Evolutionary conservation across 2,329 filamentous ascomycete genomes (phyloP).

Genomic region (Fusarium pininemorale): DNA sequence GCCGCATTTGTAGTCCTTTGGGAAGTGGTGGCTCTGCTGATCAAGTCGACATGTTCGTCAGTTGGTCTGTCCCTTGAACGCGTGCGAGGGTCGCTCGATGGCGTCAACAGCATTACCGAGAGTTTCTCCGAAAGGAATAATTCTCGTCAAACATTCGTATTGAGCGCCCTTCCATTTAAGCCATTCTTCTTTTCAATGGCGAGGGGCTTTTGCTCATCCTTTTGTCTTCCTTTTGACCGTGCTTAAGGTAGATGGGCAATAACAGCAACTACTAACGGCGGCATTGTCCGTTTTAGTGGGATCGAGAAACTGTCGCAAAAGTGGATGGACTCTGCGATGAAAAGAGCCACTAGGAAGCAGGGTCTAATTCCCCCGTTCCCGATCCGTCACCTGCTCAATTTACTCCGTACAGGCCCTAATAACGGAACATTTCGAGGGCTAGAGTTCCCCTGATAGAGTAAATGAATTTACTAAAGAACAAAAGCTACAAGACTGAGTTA

Average conservation of each 20-base stretch:
- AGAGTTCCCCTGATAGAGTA: background rate
- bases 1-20: background rate
- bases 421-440: background rate
- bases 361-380: too few relatives aligned
- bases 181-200: too few relatives aligned
- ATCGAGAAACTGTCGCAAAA: background rate
- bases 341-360: background rate
- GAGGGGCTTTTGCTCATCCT: background rate
- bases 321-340: background rate
- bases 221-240: background rate
- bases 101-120: background rate
- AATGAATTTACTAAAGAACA: rapidly evolving
- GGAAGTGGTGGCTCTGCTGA: background rate
- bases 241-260: too few relatives aligned
- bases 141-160: background rate
- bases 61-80: background rate
- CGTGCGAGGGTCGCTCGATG: background rate
- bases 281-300: background rate
- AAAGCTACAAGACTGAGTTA: background rate
- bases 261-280: background rate
- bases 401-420: too few relatives aligned
- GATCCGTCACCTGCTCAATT: too few relatives aligned
- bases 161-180: rapidly evolving
- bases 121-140: background rate
- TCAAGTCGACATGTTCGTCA: background rate